phyloP scores from a whole-genome alignment of 148 eudicot species.

The Selenicereus undatus region DNA sequence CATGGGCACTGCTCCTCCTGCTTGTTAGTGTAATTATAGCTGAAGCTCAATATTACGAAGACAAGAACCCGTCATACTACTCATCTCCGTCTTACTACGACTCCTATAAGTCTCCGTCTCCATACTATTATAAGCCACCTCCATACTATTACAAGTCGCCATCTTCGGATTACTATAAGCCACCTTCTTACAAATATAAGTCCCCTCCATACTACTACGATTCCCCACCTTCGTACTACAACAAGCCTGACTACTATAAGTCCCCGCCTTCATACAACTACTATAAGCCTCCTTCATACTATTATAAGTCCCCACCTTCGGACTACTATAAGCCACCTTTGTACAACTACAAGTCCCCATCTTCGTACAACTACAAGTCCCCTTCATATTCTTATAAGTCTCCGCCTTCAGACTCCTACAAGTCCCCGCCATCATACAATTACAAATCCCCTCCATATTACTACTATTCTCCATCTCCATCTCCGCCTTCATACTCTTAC shows the following conservation, averaged over 20 bases:
- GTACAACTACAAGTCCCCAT: not conserved
- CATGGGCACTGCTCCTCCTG: not conserved
- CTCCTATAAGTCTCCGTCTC: not conserved
- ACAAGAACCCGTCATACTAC: not conserved
- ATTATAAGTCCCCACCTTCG: not conserved
- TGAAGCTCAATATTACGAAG: not conserved
- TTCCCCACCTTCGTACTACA: not conserved
- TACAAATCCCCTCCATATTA: not conserved
- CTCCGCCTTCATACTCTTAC: not conserved
- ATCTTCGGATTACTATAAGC: not conserved
- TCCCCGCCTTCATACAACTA: not conserved
- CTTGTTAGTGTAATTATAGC: not conserved
- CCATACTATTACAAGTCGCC: not conserved
- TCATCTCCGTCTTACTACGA: not conserved
- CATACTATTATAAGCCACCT: not conserved
- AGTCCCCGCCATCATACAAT: not conserved
- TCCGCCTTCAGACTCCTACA: not conserved
- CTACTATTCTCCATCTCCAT: not conserved
- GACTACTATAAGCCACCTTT: not conserved
- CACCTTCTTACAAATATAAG: not conserved
- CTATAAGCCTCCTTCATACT: not conserved
- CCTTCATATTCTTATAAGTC: not conserved
- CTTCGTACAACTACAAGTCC: not conserved
- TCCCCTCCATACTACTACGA: not conserved
- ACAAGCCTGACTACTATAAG: not conserved